Evolutionary conservation across 345 rosid genomes (phyloP), one percentile per base, ranked within the genome.

Genomic region (Lepidium aucheri): DNA sequence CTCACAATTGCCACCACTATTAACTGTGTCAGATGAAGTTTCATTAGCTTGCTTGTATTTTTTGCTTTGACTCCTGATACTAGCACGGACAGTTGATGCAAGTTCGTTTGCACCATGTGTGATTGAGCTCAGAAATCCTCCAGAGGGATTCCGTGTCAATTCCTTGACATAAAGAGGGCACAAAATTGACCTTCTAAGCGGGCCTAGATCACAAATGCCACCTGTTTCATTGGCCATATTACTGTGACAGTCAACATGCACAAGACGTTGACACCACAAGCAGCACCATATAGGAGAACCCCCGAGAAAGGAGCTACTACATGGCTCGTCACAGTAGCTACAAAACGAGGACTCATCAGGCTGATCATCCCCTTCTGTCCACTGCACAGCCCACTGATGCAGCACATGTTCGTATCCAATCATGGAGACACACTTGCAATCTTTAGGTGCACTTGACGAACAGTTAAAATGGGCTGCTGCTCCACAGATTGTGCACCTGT

Each of bases 261-360:
- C 85, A 67, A 94, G 89, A 38, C 88, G 88, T 68, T 94, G 99
- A 77, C 99, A 94, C 99, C 99, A 94, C 80, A 85, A 83, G 85
- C 99, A 94, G 76, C 96, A 86, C 99, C 97, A 94, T 67, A 88
- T 84, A 34, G 99, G 99, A 15, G 96, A 90, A 47, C 97, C 99
- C 28, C 97, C 84, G 34, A 94, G 93, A 79, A 94, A 94, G 35
- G 97, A 86, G 51, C 96, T 89, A 63, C 83, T 84, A 67, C 97
- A 94, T 7, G 84, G 83, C 79, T 90, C 99, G 63, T 94, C 99
- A 73, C 97, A 90, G 70, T 82, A 85, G 74, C 88, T 88, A 73
- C 97, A 94, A 46, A 85, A 85, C 4, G 84, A 80, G 61, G 85
- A 77, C 53, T 88, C 99, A 53, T 86, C 90, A 44, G 84, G 80